phyloP scores from a whole-genome alignment of 345 rosid species.

The Euphorbia tirucalli region DNA sequence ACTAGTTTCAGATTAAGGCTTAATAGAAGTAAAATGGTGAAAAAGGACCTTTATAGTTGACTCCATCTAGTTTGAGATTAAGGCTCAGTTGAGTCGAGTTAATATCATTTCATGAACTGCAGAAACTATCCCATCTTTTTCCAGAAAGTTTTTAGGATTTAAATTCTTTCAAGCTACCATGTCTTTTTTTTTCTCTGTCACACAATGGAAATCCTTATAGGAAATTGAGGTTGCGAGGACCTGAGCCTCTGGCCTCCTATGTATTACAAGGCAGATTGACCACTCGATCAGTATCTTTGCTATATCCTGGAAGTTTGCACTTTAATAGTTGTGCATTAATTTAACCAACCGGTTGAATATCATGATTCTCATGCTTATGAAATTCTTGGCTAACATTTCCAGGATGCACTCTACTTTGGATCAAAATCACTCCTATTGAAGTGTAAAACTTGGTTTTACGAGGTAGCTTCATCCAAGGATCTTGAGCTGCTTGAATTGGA shows the following conservation, averaged over 20 bases:
- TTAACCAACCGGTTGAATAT: neutral
- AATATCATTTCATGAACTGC: neutral
- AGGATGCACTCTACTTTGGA: constrained; percentile 73
- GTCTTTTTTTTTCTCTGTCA: neutral
- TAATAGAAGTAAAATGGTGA: neutral
- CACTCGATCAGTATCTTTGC: neutral
- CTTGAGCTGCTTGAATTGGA: constrained; percentile 31
- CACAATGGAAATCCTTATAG: no score
- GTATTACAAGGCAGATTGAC: neutral
- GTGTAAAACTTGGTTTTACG: constrained; percentile 46
- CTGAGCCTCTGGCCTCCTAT: neutral
- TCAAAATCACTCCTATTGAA: constrained; percentile 49
- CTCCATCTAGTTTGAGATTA: neutral
- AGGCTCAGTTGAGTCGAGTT: neutral
- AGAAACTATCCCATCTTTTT: neutral
- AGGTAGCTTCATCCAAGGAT: constrained; percentile 34
- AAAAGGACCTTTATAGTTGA: neutral
- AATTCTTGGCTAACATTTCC: constrained; percentile 3
- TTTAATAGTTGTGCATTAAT: neutral
- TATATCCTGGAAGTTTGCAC: constrained; percentile 1
- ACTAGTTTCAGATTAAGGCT: neutral
- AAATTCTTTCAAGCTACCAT: neutral
- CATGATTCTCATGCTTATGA: neutral
- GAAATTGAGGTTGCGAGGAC: neutral
- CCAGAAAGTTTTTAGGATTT: neutral